Evolutionary conservation across 345 rosid species (phyloP), one percentile per base, ranked within the genome.

Genomic region (Gossypium raimondii): DNA sequence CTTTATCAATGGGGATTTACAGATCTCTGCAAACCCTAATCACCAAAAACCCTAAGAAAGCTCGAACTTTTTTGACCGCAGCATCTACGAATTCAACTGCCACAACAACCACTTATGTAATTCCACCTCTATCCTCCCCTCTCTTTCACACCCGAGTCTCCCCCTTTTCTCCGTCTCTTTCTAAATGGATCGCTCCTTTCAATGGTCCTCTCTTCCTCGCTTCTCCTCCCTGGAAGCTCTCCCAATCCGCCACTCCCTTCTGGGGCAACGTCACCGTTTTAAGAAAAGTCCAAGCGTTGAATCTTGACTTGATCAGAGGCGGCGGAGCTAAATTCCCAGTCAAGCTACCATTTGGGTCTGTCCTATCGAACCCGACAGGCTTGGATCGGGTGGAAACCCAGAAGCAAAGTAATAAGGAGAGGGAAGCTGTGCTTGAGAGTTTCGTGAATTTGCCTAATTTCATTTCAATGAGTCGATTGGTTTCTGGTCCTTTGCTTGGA

Each of bases 401-500:
- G 75, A 81, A 74, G 75, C 73, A 38, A 61, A 65, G 22, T 20
- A 79, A 60, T 67, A 55, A 74, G 52, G 69, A 14, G 61, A 75
- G 41, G 38, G 75, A 75, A 66, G 80, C 82, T 63, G 25, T 87
- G 11, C 53, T 83, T 17, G 82, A 80, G 72, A 89, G 92, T 78
- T 89, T 89, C 51, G 82, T 93, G 68, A 93, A 91, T 87, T 78
- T 85, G 77, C 99, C 98, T 20, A 95, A 95, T 84, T 48, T 85
- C 74, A 84, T 95, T 73, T 93, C 99, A 2, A 11, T 95, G 50
- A 77, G 90, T 51, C 88, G 97, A 69, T 57, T 95, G 83, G 86
- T 84, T 65, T 95, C 98, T 74, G 98, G 99, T 57, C 99, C 99
- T 80, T 74, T 86, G 48, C 85, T 95, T 73, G 90, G 97, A 85